phyloP scores from a whole-genome alignment of 768 basidiomycete genomes.

The Punctularia strigosozonata region DNA sequence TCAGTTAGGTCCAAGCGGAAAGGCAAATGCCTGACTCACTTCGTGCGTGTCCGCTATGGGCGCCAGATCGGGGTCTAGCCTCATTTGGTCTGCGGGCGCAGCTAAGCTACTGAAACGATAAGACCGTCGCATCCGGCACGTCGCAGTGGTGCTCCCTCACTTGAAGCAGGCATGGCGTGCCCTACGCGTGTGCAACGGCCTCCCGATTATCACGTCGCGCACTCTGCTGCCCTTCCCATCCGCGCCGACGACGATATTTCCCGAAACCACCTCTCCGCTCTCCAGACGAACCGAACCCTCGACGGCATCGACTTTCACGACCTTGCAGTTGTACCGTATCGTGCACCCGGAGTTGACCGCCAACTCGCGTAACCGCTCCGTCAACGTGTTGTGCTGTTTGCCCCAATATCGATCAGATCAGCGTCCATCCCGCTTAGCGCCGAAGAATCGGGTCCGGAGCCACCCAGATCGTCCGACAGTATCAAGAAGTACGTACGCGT shows the following conservation, averaged over 20 bases:
- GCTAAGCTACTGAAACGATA: background rate
- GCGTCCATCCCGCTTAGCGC: too few species aligned
- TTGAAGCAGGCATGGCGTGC: background rate
- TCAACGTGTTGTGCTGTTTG: too few species aligned
- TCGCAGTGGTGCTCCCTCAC: background rate
- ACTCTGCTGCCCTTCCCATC: background rate
- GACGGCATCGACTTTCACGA: background rate
- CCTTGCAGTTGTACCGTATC: background rate
- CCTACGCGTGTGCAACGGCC: background rate
- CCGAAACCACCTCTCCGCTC: background rate
- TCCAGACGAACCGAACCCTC: background rate
- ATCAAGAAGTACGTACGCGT: too few species aligned
- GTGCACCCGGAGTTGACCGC: background rate
- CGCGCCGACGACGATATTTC: conserved; percentile 1
- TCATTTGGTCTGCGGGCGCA: background rate
- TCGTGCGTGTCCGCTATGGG: background rate
- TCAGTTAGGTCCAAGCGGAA: background rate
- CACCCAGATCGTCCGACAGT: too few species aligned
- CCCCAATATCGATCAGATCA: too few species aligned
- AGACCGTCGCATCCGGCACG: too few species aligned
- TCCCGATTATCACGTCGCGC: background rate
- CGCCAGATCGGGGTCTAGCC: background rate
- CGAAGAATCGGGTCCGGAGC: too few species aligned
- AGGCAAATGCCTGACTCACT: background rate
- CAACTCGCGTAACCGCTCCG: too few species aligned